Evolutionary conservation across 345 rosid species (phyloP), one percentile per base, ranked within the genome.

Genomic region (Brassica napus): DNA sequence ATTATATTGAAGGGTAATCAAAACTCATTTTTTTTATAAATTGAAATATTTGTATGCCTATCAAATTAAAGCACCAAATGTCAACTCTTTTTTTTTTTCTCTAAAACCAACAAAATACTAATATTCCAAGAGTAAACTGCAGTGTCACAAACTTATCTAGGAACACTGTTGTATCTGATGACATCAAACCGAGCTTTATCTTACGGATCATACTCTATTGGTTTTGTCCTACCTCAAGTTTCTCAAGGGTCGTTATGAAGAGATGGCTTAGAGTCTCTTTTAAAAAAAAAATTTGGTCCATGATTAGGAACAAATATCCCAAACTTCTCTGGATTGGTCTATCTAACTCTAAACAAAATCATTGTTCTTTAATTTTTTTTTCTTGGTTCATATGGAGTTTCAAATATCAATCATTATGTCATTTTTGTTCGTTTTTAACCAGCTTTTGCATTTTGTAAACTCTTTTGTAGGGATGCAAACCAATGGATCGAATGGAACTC

Each of bases 401-500:
- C 72, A 80, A 37, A 9, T 64, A 3, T 64, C 67, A 69, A 73
- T 79, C 68, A 79, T 73, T n/a, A 1, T 79, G 69, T 79, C 72
- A 58, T 79, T 6, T 32, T 72, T 67, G 32, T 66, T 72, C n/a
- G 9, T 67, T 68, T 62, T 66, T 72, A 72, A 72, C 68, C 47
- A 65, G 61, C 72, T 66, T 62, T n/a, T 49, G 15, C 21, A 8
- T 42, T 42, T 42, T 42, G 49, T 35, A 8, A 26, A 52, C 37
- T 26, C 15, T 59, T 76, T 21, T 84, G 37, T 82, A 94, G 98
- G 99, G 99, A 39, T 95, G 96, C 86, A 93, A 85, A 69, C 99
- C 98, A 4, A 74, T 84, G 65, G 95, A 92, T 80, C 79, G 86
- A 59, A 91, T 90, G 94, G 98, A 93, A 42, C 35, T 72, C 26